Evolutionary conservation across 1,139 yeast genomes (phyloP), one percentile per base, ranked within the genome.

Genomic region (Nakaseomyces glabratus): DNA sequence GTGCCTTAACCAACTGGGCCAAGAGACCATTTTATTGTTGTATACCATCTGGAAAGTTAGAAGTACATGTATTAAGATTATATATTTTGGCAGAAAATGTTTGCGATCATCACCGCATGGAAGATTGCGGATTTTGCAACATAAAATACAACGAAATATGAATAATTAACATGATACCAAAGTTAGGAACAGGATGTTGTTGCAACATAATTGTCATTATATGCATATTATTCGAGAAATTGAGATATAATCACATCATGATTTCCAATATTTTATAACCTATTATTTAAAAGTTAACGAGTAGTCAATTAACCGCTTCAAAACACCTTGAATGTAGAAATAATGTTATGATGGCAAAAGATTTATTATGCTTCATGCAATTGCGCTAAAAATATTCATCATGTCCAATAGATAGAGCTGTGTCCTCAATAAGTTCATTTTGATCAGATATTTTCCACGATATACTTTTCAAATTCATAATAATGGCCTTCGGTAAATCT

Each of bases 1-100:
- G 51, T 48, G 52, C 52, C 53, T 49, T 49, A 49, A 49, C 53
- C 53, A 49, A 47, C 53, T 49, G 53, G 53, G 53, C 53, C 47
- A 44, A 44, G 47, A 44, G 45, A 44, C 45, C 47, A 16, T 20
- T 21, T 34, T 20, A 8, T 20, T 28, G 30, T 11, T 24, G 24
- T 7, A n/a, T 35, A 23, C 4, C 9, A 31, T 18, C 3, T 10
- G 17, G 5, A 14, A 20, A 9, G 14, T 23, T 15, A 15, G 19
- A 16, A 15, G 10, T 26, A 15, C 12, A 14, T 16, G 11, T 14
- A 6, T 10, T 13, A 10, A n/a, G n/a, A n/a, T n/a, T n/a, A n/a
- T n/a, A n/a, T n/a, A n/a, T n/a, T n/a, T 9, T 14, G 16, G 15
- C 9, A 20, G 14, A 30, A 30, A 8, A 19, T 42, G 1, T 53